Conservation (phyloP, 2,329 filamentous ascomycete species). For the Neofusicoccum parvum region DNA sequence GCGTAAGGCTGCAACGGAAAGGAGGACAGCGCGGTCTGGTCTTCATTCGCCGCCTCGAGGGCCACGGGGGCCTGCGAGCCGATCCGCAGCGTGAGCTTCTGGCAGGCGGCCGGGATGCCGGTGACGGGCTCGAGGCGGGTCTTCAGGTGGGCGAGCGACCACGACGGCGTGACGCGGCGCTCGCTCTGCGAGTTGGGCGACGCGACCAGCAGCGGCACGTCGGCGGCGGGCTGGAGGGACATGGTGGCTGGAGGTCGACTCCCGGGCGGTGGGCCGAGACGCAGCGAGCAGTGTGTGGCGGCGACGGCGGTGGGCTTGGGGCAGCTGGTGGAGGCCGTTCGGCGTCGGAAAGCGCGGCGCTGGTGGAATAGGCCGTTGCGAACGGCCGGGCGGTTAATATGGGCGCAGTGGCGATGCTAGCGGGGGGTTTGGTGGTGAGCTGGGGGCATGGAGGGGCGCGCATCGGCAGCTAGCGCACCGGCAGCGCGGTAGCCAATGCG, state of each 20-base stretch:
- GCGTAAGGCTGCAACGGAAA: slow-evolving; percentile 74
- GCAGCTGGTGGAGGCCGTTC: background rate
- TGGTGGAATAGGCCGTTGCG: background rate
- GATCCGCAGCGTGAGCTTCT: slow-evolving; percentile 73
- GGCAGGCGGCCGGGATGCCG: slow-evolving; percentile 79
- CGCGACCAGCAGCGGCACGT: slow-evolving; percentile 73
- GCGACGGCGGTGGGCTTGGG: background rate
- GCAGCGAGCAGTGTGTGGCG: background rate
- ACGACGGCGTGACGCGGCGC: slow-evolving; percentile 87
- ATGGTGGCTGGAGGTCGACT: slow-evolving; percentile 4
- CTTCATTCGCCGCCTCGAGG: slow-evolving; percentile 73
- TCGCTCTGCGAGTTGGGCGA: slow-evolving; percentile 82
- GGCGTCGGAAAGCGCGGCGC: slow-evolving; percentile 5
- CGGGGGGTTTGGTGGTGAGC: background rate
- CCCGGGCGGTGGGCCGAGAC: background rate
- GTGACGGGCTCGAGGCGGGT: slow-evolving; percentile 89
- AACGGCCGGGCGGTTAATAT: background rate
- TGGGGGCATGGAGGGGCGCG: no score
- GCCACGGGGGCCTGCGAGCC: slow-evolving; percentile 64
- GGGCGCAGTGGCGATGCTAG: background rate
- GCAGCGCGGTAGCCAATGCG: slow-evolving; percentile 7
- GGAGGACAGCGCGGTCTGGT: slow-evolving; percentile 62
- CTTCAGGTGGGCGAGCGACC: slow-evolving; percentile 84
- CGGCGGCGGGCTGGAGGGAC: slow-evolving; percentile 48
- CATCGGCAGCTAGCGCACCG: background rate